Percentiles rank a stretch among this genome's conserved stretches.
Evolutionary conservation across 2,329 filamentous ascomycete species (phyloP).

Genomic region (Scedosporium minutisporum): DNA sequence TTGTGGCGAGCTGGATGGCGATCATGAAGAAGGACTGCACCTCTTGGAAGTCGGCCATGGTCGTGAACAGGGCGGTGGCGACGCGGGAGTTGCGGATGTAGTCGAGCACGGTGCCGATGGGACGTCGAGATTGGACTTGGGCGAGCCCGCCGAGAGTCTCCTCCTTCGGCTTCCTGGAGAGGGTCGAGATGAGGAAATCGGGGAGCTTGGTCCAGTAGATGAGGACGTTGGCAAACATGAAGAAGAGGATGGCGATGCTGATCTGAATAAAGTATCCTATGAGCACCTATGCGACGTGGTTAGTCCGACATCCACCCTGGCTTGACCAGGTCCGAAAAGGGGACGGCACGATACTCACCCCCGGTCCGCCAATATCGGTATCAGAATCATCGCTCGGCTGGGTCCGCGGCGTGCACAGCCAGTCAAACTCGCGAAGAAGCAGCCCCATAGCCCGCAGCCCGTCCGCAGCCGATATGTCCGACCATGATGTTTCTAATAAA

Average conservation of each 20-base stretch:
- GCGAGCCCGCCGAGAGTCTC: not conserved
- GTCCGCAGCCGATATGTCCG: not conserved
- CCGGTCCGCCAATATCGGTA: not conserved
- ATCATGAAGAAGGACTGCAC: slow-evolving; percentile 15
- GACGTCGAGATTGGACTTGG: not conserved
- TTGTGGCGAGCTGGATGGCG: slow-evolving; percentile 14
- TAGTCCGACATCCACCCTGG: not conserved
- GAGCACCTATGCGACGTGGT: not conserved
- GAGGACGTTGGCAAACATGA: not conserved
- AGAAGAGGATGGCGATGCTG: slow-evolving; percentile 1
- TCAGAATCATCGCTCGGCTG: not conserved
- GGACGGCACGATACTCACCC: not conserved
- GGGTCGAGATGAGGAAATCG: not conserved
- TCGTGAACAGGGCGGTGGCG: not conserved
- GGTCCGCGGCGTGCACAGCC: not conserved
- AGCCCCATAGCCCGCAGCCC: not conserved
- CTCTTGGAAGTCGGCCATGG: slow-evolving; percentile 13
- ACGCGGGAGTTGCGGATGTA: not conserved
- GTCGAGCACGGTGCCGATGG: not conserved
- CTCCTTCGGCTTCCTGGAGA: not conserved
- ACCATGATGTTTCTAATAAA: not conserved
- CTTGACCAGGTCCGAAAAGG: not conserved
- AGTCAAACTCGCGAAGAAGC: not conserved
- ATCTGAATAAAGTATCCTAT: not conserved
- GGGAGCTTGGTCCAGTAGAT: not conserved